Conservation (phyloP, 345 rosid genomes). For the Melaleuca quinquenervia region DNA sequence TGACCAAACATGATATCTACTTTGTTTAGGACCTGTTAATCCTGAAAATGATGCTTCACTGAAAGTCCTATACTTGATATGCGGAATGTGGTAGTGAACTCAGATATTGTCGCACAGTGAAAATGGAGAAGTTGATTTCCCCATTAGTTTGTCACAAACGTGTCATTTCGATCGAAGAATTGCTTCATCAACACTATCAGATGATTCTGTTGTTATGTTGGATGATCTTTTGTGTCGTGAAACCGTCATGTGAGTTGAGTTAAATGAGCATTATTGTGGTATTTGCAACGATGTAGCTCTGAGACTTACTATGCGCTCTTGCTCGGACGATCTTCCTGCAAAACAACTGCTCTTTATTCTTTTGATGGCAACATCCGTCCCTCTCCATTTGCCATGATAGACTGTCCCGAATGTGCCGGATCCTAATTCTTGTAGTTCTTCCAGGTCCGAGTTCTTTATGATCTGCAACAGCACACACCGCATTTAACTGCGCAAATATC, state of each 20-base stretch:
- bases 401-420: slow-evolving; percentile 95
- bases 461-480: slow-evolving; percentile 16
- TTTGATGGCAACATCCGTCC: slow-evolving; percentile 93
- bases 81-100: not conserved
- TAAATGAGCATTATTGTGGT: not conserved
- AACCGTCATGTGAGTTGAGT: not conserved
- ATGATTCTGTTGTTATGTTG: not conserved
- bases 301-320: slow-evolving; percentile 60
- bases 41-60: not conserved
- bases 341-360: slow-evolving; percentile 84
- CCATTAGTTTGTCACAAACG: not conserved
- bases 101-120: not conserved
- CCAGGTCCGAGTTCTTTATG: slow-evolving; percentile 67
- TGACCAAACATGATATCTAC: not conserved
- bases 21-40: not conserved
- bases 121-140: not conserved
- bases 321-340: slow-evolving; percentile 67
- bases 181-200: not conserved
- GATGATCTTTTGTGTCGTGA: not conserved
- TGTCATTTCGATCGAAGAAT: not conserved
- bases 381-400: slow-evolving; percentile 89
- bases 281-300: not conserved
- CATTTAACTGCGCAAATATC: not conserved
- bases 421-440: slow-evolving; percentile 78
- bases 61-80: not conserved